phyloP scores from a whole-genome alignment of 257 asterid genomes.

The Echium plantagineum region DNA sequence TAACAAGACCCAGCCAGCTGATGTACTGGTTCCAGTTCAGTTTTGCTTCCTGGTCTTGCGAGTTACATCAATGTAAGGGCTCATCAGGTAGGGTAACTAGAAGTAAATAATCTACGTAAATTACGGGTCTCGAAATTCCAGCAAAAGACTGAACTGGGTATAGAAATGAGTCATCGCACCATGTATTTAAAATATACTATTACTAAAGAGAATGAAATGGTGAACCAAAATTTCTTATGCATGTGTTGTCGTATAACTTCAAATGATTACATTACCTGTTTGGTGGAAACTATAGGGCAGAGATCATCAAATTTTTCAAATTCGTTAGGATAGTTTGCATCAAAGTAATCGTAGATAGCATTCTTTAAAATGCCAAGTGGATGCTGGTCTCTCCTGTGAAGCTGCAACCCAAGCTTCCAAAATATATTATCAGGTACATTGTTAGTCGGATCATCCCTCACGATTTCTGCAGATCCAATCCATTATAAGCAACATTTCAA shows the following conservation, averaged over 20 bases:
- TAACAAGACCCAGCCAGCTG: too few species aligned
- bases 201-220: too few species aligned
- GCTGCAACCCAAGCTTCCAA: slow-evolving; percentile 87
- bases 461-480: slow-evolving; percentile 46
- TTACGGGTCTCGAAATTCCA: too few species aligned
- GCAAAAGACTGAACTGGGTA: too few species aligned
- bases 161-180: too few species aligned
- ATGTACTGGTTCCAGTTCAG: too few species aligned
- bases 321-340: slow-evolving; percentile 53
- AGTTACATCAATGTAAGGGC: too few species aligned
- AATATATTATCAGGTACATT: slow-evolving; percentile 82
- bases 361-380: slow-evolving; percentile 84
- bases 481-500: background rate
- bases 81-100: too few species aligned
- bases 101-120: too few species aligned
- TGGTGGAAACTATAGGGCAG: slow-evolving; percentile 62
- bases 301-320: slow-evolving; percentile 68
- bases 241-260: background rate
- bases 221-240: too few species aligned
- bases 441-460: slow-evolving; percentile 82
- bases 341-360: slow-evolving; percentile 76
- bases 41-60: too few species aligned
- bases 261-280: slow-evolving; percentile 32
- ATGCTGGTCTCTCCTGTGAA: slow-evolving; percentile 80
- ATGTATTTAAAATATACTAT: too few species aligned